Evolutionary conservation across 805 yeast species (phyloP).

Genomic region (Wickerhamomyces bisporus): DNA sequence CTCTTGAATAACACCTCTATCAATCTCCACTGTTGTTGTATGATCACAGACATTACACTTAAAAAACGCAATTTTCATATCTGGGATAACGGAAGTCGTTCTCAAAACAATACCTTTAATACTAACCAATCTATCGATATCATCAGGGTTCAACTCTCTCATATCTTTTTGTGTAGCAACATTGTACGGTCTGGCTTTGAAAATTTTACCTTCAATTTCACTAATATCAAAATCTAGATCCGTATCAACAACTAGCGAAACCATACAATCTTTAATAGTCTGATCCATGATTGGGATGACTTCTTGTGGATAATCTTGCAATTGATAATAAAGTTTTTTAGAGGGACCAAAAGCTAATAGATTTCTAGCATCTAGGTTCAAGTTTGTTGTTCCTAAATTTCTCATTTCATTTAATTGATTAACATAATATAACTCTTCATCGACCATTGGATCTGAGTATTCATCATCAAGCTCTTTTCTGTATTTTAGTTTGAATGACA

Average conservation of each 20-base stretch:
- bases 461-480: constrained; percentile 45
- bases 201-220: constrained; percentile 74
- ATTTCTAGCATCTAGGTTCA: constrained; percentile 81
- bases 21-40: constrained; percentile 86
- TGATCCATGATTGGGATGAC: constrained; percentile 98
- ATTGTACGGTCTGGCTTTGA: constrained; percentile 87
- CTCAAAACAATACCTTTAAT: constrained; percentile 89
- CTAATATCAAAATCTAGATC: constrained; percentile 44
- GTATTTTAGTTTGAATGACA: constrained; percentile 76
- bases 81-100: constrained; percentile 89
- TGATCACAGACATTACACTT: constrained; percentile 94
- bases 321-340: constrained; percentile 74
- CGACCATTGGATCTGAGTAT: constrained; percentile 42
- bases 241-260: constrained; percentile 59
- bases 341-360: constrained; percentile 72
- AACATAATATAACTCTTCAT: constrained; percentile 70
- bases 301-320: constrained; percentile 93
- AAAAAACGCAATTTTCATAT: constrained; percentile 96
- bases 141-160: constrained; percentile 91
- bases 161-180: constrained; percentile 70
- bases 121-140: constrained; percentile 87
- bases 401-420: constrained; percentile 70
- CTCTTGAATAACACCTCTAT: constrained; percentile 90
- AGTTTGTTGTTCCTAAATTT: constrained; percentile 70
- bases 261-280: constrained; percentile 84